These are phyloP conservation scores for Saccharomycopsis lassenensis DNA, from an alignment of 805 yeast genomes.

Conservation along the genomic window DNA sequence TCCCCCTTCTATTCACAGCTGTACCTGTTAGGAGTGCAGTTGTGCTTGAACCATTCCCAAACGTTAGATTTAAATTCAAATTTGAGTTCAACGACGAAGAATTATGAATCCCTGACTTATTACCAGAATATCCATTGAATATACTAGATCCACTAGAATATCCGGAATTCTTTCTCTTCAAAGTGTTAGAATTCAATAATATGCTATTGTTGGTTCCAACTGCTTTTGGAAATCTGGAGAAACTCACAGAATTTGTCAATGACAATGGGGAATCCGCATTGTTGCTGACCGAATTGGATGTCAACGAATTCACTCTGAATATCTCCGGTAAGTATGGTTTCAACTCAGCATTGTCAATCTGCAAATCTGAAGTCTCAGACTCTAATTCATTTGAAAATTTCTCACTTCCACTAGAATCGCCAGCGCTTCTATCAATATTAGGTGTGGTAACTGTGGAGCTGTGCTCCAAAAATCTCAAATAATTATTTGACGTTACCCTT, in stretches of 20 bases:
- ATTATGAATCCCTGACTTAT: conserved; percentile 7
- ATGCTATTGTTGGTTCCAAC: conserved; percentile 1
- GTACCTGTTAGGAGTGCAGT: conserved; percentile 12
- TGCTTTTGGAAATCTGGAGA: conserved; percentile 6
- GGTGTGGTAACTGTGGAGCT: conserved; percentile 10
- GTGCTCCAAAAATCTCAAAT: conserved; percentile 6
- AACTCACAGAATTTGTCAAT: conserved; percentile 9
- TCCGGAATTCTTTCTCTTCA: conserved; percentile 5
- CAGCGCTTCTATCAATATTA: conserved; percentile 1
- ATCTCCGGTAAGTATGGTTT: conserved; percentile 16
- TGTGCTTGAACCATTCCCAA: conserved; percentile 7
- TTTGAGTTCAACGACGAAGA: conserved; percentile 13
- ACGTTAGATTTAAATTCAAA: conserved; percentile 11
- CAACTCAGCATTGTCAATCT: conserved; percentile 14
- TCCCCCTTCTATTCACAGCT: conserved; percentile 5
- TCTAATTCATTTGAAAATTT: conserved; percentile 12
- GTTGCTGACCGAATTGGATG: not conserved
- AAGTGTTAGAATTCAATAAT: conserved; percentile 1
- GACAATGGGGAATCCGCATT: conserved; percentile 11
- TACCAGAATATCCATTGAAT: conserved; percentile 7
- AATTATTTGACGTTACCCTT: not conserved
- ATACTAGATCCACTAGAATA: conserved; percentile 10
- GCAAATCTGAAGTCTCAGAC: conserved; percentile 16
- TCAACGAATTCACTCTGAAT: conserved; percentile 5
- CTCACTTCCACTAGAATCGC: conserved; percentile 9